Percentiles rank a stretch among this genome's conserved stretches.
phyloP scores from a whole-genome alignment of 2,329 filamentous ascomycete species.

The Fusarium brachygibbosum region DNA sequence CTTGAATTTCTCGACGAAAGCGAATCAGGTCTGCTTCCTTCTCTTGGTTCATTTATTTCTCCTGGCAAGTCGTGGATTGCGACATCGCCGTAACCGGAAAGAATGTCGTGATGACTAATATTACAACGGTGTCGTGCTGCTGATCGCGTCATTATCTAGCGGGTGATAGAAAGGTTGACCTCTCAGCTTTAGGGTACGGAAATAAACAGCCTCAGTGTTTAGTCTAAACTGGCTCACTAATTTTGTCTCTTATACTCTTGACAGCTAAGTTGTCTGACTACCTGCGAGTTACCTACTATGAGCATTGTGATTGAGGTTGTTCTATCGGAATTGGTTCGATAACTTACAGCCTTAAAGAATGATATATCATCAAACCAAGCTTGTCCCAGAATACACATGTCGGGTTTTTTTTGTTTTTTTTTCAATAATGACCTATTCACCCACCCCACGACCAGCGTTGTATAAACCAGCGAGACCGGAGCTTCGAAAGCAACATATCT shows the following conservation, averaged over 20 bases:
- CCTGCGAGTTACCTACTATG: conserved; percentile 34
- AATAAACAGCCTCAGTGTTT: too few species aligned
- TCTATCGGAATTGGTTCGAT: conserved; percentile 41
- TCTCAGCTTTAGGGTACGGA: too few species aligned
- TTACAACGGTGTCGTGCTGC: conserved; percentile 17
- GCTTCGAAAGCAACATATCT: not conserved
- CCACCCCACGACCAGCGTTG: not conserved
- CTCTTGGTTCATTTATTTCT: conserved; percentile 16
- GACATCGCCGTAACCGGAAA: conserved; percentile 47
- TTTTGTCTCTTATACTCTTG: too few species aligned
- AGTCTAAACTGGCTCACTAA: too few species aligned
- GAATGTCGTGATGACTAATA: conserved; percentile 43
- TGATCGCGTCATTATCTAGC: conserved; percentile 45
- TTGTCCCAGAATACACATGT: not conserved
- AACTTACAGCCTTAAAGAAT: conserved; percentile 4
- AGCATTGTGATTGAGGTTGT: conserved; percentile 28
- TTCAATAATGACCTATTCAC: conserved; percentile 23
- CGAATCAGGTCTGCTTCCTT: conserved; percentile 13
- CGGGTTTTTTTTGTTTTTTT: conserved; percentile 20
- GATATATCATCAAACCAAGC: not conserved
- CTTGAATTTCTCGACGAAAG: conserved; percentile 9
- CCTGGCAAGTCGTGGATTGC: conserved; percentile 27
- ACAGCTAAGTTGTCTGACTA: too few species aligned
- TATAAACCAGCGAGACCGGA: conserved; percentile 18
- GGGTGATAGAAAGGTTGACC: not conserved